Evolutionary conservation across 1,284 basidiomycete species (phyloP).

Genomic region (Abortiporus biennis): DNA sequence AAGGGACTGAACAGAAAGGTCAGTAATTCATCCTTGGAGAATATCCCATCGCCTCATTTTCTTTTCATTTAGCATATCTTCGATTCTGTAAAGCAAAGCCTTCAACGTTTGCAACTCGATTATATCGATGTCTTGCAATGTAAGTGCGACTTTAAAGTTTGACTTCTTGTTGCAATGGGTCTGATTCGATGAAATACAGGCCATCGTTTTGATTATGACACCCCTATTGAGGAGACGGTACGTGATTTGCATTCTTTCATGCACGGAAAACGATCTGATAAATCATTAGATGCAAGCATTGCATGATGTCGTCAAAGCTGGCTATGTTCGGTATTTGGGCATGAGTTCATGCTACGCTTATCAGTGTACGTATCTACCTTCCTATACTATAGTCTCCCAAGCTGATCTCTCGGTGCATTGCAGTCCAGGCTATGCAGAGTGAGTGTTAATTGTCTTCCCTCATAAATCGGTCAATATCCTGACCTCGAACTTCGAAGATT

Average conservation of each 20-base stretch:
- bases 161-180: not conserved
- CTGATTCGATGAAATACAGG: constrained; percentile 9
- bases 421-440: constrained; percentile 34
- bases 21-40: not conserved
- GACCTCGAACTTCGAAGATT: constrained; percentile 7
- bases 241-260: constrained; percentile 30
- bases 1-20: constrained; percentile 34
- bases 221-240: constrained; percentile 24
- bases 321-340: too few species aligned
- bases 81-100: constrained; percentile 34
- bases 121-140: too few species aligned
- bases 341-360: too few species aligned
- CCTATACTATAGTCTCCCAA: not conserved
- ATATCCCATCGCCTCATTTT: not conserved
- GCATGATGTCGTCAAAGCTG: too few species aligned
- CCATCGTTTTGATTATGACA: constrained; percentile 23
- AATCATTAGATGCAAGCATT: constrained; percentile 13
- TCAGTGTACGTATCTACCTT: constrained; percentile 22
- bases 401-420: not conserved
- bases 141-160: constrained; percentile 5
- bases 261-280: not conserved
- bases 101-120: constrained; percentile 34
- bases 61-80: constrained; percentile 34
- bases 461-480: not conserved
- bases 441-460: constrained; percentile 1